These are phyloP conservation scores for Pichia eremophila DNA, from an alignment of 805 yeast genomes.

Conservation along the genomic window DNA sequence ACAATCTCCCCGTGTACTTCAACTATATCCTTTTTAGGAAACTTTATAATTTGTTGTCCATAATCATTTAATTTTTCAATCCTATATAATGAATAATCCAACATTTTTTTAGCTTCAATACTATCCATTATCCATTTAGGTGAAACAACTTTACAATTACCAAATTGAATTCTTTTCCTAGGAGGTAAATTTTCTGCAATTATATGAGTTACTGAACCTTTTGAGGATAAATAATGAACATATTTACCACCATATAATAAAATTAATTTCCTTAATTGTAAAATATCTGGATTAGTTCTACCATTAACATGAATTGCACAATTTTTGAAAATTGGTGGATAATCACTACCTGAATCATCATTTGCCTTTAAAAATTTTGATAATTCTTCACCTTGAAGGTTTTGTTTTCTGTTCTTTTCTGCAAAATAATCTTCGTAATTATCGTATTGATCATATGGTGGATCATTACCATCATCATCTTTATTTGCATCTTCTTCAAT, in stretches of 20 bases:
- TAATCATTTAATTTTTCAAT: constrained; percentile 31
- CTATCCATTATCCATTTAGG: constrained; percentile 79
- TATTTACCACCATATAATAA: constrained; percentile 75
- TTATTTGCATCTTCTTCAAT: not conserved
- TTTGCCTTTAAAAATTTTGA: constrained; percentile 37
- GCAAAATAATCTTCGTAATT: constrained; percentile 58
- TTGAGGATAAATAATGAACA: constrained; percentile 56
- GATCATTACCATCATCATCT: not conserved
- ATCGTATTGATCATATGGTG: constrained; percentile 37
- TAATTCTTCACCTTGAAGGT: constrained; percentile 41
- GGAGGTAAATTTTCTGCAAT: constrained; percentile 75
- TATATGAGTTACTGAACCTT: constrained; percentile 74
- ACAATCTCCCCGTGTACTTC: constrained; percentile 6
- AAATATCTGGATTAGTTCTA: constrained; percentile 71
- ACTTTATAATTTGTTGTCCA: constrained; percentile 41
- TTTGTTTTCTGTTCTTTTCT: constrained; percentile 55
- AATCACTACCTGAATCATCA: constrained; percentile 10
- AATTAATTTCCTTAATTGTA: constrained; percentile 60
- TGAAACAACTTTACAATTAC: constrained; percentile 61
- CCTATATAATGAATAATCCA: constrained; percentile 66
- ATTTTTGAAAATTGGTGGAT: constrained; percentile 43
- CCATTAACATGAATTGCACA: constrained; percentile 82
- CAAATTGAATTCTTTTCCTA: constrained; percentile 55
- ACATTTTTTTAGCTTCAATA: constrained; percentile 34
- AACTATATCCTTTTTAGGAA: constrained; percentile 7